phyloP scores from a whole-genome alignment of 139 green algal species.

The Nannochloris sp. region DNA sequence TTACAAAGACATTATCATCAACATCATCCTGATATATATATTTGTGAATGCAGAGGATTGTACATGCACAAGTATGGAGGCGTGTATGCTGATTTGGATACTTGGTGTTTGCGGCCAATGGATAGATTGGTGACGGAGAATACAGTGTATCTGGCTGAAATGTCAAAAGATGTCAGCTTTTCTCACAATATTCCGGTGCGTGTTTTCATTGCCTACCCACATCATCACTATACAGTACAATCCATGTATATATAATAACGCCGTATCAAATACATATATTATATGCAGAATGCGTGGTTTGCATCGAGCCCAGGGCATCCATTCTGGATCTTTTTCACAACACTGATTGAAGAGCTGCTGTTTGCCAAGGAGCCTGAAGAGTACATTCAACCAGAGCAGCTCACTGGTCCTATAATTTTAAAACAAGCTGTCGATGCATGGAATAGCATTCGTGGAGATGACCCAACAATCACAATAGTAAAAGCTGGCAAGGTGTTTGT shows the following conservation, averaged over 20 bases:
- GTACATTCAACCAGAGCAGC: constrained; percentile 1
- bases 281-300: constrained; percentile 27
- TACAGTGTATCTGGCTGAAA: constrained; percentile 13
- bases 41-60: constrained; percentile 11
- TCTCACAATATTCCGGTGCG: constrained; percentile 23
- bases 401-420: neutral
- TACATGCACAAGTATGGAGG: constrained; percentile 23
- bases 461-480: neutral
- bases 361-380: neutral
- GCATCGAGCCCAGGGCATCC: constrained; percentile 18
- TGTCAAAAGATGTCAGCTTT: constrained; percentile 17
- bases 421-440: constrained; percentile 1
- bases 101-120: constrained; percentile 16
- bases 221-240: no score
- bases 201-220: neutral
- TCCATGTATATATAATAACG: neutral
- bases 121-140: constrained; percentile 4
- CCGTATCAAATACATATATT: neutral
- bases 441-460: neutral
- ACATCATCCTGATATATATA: neutral
- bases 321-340: constrained; percentile 16
- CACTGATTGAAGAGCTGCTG: neutral
- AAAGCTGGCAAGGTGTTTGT: constrained; percentile 6
- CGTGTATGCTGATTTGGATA: constrained; percentile 32
- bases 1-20: neutral